A percentile compares a stretch with the other conserved stretches of the same genome.
Evolutionary conservation across 495 filamentous ascomycete species (phyloP).

Genomic region (Podospora sp.): DNA sequence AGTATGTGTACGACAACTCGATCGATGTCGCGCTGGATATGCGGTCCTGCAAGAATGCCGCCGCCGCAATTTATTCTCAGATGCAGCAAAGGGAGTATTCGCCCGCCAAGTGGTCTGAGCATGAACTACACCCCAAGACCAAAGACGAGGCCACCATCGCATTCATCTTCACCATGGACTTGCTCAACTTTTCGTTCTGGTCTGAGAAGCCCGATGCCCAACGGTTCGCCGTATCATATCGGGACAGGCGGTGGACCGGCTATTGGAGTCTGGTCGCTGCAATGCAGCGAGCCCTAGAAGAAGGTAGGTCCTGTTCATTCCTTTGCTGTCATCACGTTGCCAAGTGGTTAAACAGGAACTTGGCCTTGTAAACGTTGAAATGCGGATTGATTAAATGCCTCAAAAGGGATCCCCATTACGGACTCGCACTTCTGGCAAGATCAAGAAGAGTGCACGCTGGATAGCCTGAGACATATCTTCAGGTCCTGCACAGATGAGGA

Average conservation of each 20-base stretch:
- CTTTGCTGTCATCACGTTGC: constrained; percentile 1
- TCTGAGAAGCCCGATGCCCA: constrained; percentile 64
- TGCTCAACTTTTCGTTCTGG: constrained; percentile 98
- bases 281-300: constrained; percentile 83
- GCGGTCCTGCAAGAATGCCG: constrained; percentile 75
- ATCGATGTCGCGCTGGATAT: constrained; percentile 89
- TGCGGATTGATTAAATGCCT: constrained; percentile 14
- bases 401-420: constrained; percentile 82
- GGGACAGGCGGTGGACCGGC: constrained; percentile 81
- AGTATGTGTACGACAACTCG: constrained; percentile 87
- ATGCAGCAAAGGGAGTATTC: constrained; percentile 87
- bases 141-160: constrained; percentile 77
- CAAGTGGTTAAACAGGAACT: not conserved
- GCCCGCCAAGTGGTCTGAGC: constrained; percentile 79
- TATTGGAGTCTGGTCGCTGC: constrained; percentile 94
- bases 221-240: constrained; percentile 79
- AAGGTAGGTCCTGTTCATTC: constrained; percentile 57
- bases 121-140: constrained; percentile 85
- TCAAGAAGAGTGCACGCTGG: constrained; percentile 73
- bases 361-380: not conserved
- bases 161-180: constrained; percentile 96
- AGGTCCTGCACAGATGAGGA: constrained; percentile 82
- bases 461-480: constrained; percentile 75
- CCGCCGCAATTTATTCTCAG: constrained; percentile 69
- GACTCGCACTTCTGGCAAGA: constrained; percentile 84